Evolutionary conservation across 495 filamentous ascomycete species (phyloP).

Genomic region (Penicillium cinerascens): DNA sequence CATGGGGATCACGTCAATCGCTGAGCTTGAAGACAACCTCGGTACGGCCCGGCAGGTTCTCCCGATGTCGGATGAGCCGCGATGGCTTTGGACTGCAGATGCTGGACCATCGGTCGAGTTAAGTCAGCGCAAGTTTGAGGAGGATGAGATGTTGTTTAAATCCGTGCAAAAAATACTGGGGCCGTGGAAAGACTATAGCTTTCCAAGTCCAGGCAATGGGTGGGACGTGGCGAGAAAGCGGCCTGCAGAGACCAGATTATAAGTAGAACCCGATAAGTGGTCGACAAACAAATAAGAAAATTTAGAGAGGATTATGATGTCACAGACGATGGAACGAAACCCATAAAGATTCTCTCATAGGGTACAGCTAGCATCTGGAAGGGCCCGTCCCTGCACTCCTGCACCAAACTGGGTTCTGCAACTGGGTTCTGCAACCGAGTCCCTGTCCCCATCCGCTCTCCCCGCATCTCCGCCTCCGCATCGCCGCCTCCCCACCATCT

Average conservation of each 20-base stretch:
- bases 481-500: constrained; percentile 8
- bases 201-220: constrained; percentile 18
- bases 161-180: constrained; percentile 13
- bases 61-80: background rate
- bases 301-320: background rate
- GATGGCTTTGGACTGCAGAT: constrained; percentile 10
- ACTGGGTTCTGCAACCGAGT: background rate
- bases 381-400: too few species aligned
- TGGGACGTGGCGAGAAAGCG: constrained; percentile 18
- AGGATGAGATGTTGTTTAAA: background rate
- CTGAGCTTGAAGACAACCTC: constrained; percentile 18
- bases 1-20: constrained; percentile 17
- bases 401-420: too few species aligned
- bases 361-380: background rate
- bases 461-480: constrained; percentile 9
- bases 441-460: background rate
- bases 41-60: constrained; percentile 12
- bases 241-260: constrained; percentile 1
- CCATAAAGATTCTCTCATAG: too few species aligned
- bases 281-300: background rate
- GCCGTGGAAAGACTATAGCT: constrained; percentile 13
- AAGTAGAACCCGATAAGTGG: background rate
- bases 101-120: background rate
- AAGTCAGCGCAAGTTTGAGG: background rate
- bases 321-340: too few species aligned